phyloP scores from a whole-genome alignment of 495 filamentous ascomycete species.

The Penicillium goetzii region DNA sequence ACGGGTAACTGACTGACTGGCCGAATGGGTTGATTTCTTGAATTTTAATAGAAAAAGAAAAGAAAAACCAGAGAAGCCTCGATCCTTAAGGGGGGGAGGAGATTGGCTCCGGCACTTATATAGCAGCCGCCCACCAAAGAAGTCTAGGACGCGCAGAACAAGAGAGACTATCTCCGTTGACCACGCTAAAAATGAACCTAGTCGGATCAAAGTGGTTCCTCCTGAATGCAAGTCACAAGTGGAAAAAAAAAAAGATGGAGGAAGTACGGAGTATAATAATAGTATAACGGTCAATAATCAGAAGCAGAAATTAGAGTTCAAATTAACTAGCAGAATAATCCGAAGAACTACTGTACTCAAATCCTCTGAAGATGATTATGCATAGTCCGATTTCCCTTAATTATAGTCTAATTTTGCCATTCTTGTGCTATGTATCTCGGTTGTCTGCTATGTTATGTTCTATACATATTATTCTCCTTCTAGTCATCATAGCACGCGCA shows the following conservation, averaged over 20 bases:
- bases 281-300: background rate
- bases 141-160: background rate
- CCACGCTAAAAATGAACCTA: background rate
- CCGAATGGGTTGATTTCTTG: background rate
- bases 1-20: background rate
- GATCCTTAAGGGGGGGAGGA: background rate
- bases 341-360: background rate
- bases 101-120: conserved; percentile 6
- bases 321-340: background rate
- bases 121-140: background rate
- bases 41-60: background rate
- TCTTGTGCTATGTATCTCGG: no score
- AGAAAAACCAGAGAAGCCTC: background rate
- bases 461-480: no score
- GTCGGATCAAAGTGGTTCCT: background rate
- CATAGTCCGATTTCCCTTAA: background rate
- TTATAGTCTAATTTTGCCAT: no score
- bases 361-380: background rate
- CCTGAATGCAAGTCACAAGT: background rate
- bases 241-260: background rate
- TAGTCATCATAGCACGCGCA: no score
- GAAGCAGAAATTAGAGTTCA: background rate
- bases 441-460: no score
- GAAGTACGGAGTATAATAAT: conserved; percentile 1
- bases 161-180: background rate